phyloP scores from a whole-genome alignment of 139 green algal species.

The Tetradesmus lagerheimii region DNA sequence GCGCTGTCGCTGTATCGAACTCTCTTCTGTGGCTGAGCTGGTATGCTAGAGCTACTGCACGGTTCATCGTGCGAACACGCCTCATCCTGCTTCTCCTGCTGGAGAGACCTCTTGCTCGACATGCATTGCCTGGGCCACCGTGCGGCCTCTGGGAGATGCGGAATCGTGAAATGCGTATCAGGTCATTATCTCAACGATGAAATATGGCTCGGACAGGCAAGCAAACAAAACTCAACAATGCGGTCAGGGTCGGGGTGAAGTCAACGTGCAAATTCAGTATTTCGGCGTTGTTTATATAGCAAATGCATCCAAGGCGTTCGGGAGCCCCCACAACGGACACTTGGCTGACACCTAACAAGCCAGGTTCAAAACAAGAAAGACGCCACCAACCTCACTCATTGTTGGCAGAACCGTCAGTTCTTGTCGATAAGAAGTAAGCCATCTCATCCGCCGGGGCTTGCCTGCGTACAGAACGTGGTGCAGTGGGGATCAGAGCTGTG shows the following conservation, averaged over 20 bases:
- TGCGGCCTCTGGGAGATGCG: neutral
- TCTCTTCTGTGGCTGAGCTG: constrained; percentile 28
- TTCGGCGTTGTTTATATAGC: neutral
- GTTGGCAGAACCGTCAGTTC: neutral
- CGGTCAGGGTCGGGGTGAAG: neutral
- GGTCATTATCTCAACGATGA: neutral
- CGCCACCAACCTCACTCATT: neutral
- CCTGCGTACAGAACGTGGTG: constrained; percentile 20
- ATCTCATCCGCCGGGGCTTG: constrained; percentile 56
- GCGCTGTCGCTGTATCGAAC: constrained; percentile 40
- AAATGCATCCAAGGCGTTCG: neutral
- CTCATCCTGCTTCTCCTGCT: constrained; percentile 28
- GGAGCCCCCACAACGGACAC: neutral
- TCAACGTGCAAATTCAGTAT: neutral
- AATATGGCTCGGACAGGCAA: neutral
- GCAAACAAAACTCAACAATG: neutral
- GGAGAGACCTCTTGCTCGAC: constrained; percentile 19
- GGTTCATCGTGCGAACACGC: constrained; percentile 21
- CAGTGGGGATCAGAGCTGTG: neutral
- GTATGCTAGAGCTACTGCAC: constrained; percentile 40
- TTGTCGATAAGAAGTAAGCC: constrained; percentile 46
- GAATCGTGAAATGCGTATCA: neutral
- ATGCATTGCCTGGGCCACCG: constrained; percentile 33
- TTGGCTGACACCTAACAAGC: constrained; percentile 1
- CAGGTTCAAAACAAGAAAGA: neutral